Percentiles rank a stretch among this genome's conserved stretches.
Evolutionary conservation across 1,284 basidiomycete genomes (phyloP).

Genomic region (Trametes versicolor): DNA sequence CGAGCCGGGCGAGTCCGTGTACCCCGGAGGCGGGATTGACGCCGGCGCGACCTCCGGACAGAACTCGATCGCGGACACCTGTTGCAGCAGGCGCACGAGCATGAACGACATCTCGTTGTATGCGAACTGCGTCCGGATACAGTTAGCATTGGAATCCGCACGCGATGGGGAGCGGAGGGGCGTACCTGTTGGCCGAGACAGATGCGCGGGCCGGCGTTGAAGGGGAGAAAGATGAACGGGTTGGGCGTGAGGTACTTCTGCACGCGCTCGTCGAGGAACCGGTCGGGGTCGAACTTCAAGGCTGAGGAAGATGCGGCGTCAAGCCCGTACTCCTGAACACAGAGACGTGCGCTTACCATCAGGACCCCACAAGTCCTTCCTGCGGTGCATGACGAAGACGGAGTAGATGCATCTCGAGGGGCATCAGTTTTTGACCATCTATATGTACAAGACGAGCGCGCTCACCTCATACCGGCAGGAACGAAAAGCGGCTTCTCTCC

Average conservation of each 20-base stretch:
- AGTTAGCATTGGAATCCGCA: neutral
- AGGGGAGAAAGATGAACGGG: conserved; percentile 59
- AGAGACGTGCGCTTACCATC: conserved; percentile 52
- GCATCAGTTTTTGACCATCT: conserved; percentile 4
- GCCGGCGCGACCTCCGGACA: conserved; percentile 53
- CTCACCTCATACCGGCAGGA: conserved; percentile 60
- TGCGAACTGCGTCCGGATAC: conserved; percentile 57
- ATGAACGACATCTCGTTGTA: conserved; percentile 77
- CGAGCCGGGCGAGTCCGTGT: conserved; percentile 40
- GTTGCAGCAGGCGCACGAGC: conserved; percentile 70
- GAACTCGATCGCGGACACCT: conserved; percentile 55
- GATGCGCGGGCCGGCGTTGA: conserved; percentile 60
- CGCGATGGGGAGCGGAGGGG: neutral
- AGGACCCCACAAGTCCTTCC: conserved; percentile 72
- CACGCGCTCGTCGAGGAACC: conserved; percentile 51
- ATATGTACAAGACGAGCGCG: no score
- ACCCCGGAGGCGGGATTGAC: conserved; percentile 32
- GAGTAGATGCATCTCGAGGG: conserved; percentile 56
- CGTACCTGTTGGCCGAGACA: conserved; percentile 56
- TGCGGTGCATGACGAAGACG: conserved; percentile 69
- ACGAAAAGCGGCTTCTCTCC: conserved; percentile 60
- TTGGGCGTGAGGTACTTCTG: conserved; percentile 50
- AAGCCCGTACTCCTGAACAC: no score
- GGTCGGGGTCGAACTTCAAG: conserved; percentile 55
- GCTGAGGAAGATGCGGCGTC: conserved; percentile 6